A percentile compares a stretch with the other conserved stretches of the same genome.
Evolutionary conservation across 257 asterid genomes (phyloP).

Genomic region (Rhazya stricta): DNA sequence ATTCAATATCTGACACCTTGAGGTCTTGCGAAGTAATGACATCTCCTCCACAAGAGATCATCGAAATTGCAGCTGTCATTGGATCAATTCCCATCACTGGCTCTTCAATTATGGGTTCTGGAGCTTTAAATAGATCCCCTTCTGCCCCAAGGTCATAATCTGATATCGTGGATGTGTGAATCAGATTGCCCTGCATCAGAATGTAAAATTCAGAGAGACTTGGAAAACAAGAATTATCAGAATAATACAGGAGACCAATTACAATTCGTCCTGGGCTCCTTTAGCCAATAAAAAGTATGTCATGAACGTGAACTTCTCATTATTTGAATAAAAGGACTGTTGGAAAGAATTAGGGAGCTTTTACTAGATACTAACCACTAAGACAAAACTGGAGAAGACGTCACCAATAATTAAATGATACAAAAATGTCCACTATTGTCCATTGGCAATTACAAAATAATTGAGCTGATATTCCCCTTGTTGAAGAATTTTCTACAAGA

Average conservation of each 20-base stretch:
- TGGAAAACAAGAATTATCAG: constrained; percentile 4
- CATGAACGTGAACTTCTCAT: background rate
- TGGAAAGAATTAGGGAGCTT: constrained; percentile 1
- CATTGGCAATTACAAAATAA: background rate
- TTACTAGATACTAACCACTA: constrained; percentile 4
- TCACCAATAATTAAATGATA: background rate
- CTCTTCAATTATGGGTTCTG: constrained; percentile 61
- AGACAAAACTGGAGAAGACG: background rate
- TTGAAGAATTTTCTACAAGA: background rate
- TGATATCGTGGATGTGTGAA: constrained; percentile 36
- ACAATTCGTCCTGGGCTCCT: background rate
- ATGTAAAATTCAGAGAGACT: constrained; percentile 9
- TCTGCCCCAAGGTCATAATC: constrained; percentile 83
- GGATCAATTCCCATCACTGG: constrained; percentile 68
- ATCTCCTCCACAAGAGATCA: constrained; percentile 83
- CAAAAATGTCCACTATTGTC: background rate
- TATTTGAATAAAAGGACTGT: background rate
- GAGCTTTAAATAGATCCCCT: constrained; percentile 86
- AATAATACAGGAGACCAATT: background rate
- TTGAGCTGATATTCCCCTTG: background rate
- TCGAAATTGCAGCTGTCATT: constrained; percentile 67
- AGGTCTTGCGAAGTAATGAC: constrained; percentile 56
- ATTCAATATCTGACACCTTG: constrained; percentile 59
- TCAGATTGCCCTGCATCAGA: constrained; percentile 35
- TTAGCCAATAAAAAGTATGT: background rate